Conservation (phyloP, 352 stramenopile species). For the Globisporangium uncinulatum region DNA sequence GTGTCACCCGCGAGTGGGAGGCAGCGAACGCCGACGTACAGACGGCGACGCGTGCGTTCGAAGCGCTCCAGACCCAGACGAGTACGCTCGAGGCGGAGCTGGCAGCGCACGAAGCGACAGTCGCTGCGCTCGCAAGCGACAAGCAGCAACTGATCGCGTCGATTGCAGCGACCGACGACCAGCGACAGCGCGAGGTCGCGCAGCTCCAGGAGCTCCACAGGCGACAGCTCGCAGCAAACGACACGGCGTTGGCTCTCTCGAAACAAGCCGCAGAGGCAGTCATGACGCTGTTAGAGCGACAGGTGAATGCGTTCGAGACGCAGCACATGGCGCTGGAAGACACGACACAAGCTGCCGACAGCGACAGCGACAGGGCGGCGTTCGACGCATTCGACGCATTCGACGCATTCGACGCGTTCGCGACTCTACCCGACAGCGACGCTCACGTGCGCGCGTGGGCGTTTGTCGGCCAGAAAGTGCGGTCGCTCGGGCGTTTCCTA, state of each 20-base stretch:
- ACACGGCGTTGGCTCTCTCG: neutral
- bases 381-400: constrained; percentile 7
- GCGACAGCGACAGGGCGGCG: too few relatives aligned
- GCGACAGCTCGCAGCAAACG: neutral
- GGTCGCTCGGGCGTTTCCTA: constrained; percentile 32
- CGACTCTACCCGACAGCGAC: neutral
- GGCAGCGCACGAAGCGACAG: neutral
- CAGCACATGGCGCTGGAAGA: constrained; percentile 16
- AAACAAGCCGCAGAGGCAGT: neutral
- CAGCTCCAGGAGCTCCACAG: constrained; percentile 7
- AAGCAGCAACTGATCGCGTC: neutral
- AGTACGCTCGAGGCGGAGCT: neutral
- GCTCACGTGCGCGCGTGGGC: constrained; percentile 11
- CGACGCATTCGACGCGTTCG: constrained; percentile 3
- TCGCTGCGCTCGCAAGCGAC: neutral
- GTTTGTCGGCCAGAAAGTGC: constrained; percentile 15
- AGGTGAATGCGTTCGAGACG: constrained; percentile 7
- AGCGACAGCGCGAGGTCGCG: neutral
- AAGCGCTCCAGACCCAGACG: neutral
- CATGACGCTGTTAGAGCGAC: neutral
- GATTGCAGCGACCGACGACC: neutral
- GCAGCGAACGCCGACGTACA: neutral
- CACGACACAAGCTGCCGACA: constrained; percentile 1
- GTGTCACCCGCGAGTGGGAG: neutral
- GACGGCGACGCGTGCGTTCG: neutral